Conservation (phyloP, 345 rosid species). For the Psidium guajava region DNA sequence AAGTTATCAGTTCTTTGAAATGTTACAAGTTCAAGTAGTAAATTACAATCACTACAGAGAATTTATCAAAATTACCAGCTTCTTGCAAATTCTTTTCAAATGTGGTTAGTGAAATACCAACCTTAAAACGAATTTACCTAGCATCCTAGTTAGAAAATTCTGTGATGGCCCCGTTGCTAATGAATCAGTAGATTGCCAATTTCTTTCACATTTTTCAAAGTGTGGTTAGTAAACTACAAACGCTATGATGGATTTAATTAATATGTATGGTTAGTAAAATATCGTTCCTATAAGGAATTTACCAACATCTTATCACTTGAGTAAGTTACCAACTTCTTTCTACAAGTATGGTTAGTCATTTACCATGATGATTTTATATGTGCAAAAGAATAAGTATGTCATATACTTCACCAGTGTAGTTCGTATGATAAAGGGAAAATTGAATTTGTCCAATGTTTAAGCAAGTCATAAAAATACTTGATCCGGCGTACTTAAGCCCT, state of each 20-base stretch:
- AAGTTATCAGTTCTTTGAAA: not conserved
- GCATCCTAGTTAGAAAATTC: not conserved
- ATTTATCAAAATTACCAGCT: not conserved
- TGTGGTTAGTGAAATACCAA: not conserved
- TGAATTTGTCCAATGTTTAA: not conserved
- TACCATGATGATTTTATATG: not conserved
- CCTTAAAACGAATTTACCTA: not conserved
- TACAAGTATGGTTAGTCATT: not conserved
- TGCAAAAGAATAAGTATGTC: not conserved
- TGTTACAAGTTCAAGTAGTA: not conserved
- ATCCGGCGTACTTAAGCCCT: not conserved
- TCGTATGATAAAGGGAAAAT: not conserved
- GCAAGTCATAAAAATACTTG: not conserved
- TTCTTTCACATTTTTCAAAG: not conserved
- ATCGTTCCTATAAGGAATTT: not conserved
- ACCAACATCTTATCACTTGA: not conserved
- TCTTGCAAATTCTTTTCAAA: not conserved
- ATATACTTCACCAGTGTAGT: not conserved
- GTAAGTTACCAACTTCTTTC: not conserved
- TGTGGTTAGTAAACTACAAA: not conserved
- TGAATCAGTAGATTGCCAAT: not conserved
- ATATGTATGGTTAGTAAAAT: not conserved
- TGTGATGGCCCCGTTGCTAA: not conserved
- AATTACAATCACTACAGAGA: not conserved
- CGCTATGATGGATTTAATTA: not conserved